These are phyloP conservation scores for Tylopilus felleus DNA, from an alignment of 768 basidiomycete genomes.

Conservation along the genomic window DNA sequence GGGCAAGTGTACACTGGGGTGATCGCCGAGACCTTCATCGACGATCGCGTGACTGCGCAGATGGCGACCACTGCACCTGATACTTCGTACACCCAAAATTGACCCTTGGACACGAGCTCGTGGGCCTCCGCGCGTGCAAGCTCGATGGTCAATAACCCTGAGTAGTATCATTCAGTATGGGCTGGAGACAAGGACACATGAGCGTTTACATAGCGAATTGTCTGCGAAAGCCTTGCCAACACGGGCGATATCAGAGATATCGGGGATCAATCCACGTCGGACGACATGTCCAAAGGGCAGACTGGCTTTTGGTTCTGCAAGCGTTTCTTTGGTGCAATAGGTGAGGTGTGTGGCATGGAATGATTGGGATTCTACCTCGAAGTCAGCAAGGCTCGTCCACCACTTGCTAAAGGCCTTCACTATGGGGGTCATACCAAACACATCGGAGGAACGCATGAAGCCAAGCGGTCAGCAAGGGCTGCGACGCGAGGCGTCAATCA, in stretches of 20 bases:
- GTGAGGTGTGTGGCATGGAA: slow-evolving; percentile 51
- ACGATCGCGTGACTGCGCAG: slow-evolving; percentile 54
- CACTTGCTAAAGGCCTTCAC: slow-evolving; percentile 40
- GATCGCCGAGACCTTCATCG: slow-evolving; percentile 47
- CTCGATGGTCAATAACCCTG: slow-evolving; percentile 41
- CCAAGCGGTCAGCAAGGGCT: slow-evolving; percentile 38
- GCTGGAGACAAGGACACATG: background rate
- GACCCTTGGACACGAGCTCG: slow-evolving; percentile 46
- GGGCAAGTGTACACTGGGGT: slow-evolving; percentile 56
- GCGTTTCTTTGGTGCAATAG: slow-evolving; percentile 39
- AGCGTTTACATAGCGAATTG: slow-evolving; percentile 43
- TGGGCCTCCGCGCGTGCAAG: slow-evolving; percentile 42
- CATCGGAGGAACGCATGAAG: slow-evolving; percentile 35
- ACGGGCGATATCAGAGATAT: slow-evolving; percentile 38
- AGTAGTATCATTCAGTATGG: slow-evolving; percentile 4
- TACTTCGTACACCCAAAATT: slow-evolving; percentile 52
- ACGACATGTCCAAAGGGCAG: slow-evolving; percentile 36
- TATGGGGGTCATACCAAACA: slow-evolving; percentile 46
- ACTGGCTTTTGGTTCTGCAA: slow-evolving; percentile 25
- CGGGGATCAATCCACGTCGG: slow-evolving; percentile 37
- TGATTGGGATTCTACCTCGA: slow-evolving; percentile 38
- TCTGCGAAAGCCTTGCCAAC: slow-evolving; percentile 54
- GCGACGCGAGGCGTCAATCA: slow-evolving; percentile 35
- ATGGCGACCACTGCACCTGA: slow-evolving; percentile 43
- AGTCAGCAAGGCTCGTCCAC: slow-evolving; percentile 44